phyloP scores from a whole-genome alignment of 106 monocot genomes.

The Dendrobium chrysotoxum region DNA sequence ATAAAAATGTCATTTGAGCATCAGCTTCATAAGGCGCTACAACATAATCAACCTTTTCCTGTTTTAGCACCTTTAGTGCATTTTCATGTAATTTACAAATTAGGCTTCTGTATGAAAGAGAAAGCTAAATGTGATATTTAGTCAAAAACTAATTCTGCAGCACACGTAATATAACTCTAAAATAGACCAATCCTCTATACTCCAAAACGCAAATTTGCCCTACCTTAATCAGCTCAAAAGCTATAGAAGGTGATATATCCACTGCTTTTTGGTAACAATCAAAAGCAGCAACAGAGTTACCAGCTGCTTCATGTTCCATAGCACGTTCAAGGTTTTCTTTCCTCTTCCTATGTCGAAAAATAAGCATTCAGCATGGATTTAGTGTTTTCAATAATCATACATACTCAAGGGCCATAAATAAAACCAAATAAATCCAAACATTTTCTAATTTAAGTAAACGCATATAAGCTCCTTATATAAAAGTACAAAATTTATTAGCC shows the following conservation, averaged over 20 bases:
- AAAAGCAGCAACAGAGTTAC: constrained; percentile 79
- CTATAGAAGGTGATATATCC: constrained; percentile 88
- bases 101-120: neutral
- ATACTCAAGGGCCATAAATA: neutral
- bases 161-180: neutral
- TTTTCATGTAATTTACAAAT: neutral
- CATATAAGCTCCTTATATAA: neutral
- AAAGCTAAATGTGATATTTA: neutral
- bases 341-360: constrained; percentile 42
- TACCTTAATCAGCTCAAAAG: constrained; percentile 82
- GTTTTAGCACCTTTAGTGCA: constrained; percentile 59
- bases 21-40: constrained; percentile 99
- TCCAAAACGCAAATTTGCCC: neutral
- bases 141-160: neutral
- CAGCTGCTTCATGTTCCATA: constrained; percentile 73
- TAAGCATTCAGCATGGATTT: neutral
- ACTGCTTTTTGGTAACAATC: constrained; percentile 99
- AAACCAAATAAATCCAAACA: neutral
- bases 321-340: constrained; percentile 95
- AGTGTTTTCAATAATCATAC: neutral
- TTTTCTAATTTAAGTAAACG: neutral
- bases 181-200: neutral
- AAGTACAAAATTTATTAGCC: no score
- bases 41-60: constrained; percentile 84
- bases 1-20: constrained; percentile 94